A percentile compares a stretch with the other conserved stretches of the same genome.
Evolutionary conservation across 352 stramenopile genomes (phyloP).

Genomic region (Globisporangium cystogenes): DNA sequence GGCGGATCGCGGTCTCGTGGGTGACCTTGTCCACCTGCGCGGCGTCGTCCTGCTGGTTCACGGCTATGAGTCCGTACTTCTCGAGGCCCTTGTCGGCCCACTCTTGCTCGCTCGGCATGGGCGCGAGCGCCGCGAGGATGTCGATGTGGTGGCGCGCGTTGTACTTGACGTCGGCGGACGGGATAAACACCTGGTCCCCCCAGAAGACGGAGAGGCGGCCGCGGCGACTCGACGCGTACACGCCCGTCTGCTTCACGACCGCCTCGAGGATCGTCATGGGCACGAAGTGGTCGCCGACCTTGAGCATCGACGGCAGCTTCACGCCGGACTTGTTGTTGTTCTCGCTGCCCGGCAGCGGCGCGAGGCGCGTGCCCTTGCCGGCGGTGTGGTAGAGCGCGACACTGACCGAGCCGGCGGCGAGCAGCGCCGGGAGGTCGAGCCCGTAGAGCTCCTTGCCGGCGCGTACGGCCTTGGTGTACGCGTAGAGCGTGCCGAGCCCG

Average conservation of each 20-base stretch:
- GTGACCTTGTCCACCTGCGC: constrained; percentile 98
- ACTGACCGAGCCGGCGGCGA: constrained; percentile 77
- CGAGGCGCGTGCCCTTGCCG: constrained; percentile 96
- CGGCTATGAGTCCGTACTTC: constrained; percentile 98
- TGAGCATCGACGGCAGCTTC: constrained; percentile 94
- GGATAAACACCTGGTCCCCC: constrained; percentile 98
- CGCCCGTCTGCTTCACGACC: constrained; percentile 97
- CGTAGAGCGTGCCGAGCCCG: constrained; percentile 94
- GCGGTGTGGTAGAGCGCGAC: constrained; percentile 97
- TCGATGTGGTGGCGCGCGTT: constrained; percentile 94
- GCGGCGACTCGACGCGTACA: constrained; percentile 94
- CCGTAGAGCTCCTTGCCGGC: constrained; percentile 84
- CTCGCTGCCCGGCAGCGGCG: constrained; percentile 94
- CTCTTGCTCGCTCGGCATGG: constrained; percentile 91
- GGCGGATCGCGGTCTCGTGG: constrained; percentile 92
- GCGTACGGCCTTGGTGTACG: constrained; percentile 91
- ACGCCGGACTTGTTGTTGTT: constrained; percentile 99
- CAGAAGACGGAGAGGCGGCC: constrained; percentile 97
- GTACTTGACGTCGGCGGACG: constrained; percentile 91
- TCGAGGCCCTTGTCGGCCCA: constrained; percentile 96
- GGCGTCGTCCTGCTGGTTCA: constrained; percentile 90
- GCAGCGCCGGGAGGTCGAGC: constrained; percentile 79
- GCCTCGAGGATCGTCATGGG: constrained; percentile 97
- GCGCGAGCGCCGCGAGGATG: constrained; percentile 94
- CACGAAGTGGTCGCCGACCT: constrained; percentile 81